phyloP scores from a whole-genome alignment of 352 stramenopile genomes.

The Phytophthora pistaciae region DNA sequence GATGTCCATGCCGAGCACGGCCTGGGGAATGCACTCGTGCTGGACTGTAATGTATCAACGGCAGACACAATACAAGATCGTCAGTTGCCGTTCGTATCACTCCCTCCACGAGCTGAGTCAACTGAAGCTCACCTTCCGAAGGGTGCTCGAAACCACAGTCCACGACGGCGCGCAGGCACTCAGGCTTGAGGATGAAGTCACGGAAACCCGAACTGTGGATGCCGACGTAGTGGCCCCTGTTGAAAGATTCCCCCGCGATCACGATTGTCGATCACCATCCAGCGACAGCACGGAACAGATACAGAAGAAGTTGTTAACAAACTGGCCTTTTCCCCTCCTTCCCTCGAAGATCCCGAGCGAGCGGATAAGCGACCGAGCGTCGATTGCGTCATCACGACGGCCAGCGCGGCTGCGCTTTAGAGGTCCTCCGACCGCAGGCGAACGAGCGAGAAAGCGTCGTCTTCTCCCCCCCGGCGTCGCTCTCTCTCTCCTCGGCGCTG shows the following conservation, averaged over 20 bases:
- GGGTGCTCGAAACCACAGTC: conserved; percentile 99
- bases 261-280: conserved; percentile 29
- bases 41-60: conserved; percentile 80
- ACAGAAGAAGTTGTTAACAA: conserved; percentile 91
- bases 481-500: conserved; percentile 29
- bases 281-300: conserved; percentile 62
- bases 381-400: conserved; percentile 33
- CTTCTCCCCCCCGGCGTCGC: conserved; percentile 21
- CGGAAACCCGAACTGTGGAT: conserved; percentile 99
- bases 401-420: conserved; percentile 10
- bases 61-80: conserved; percentile 3
- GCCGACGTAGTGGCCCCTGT: conserved; percentile 99
- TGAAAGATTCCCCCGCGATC: conserved; percentile 32
- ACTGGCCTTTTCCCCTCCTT: conserved; percentile 36
- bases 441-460: conserved; percentile 31
- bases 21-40: conserved; percentile 99
- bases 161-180: conserved; percentile 98
- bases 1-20: conserved; percentile 99
- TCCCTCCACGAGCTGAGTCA: background rate
- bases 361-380: conserved; percentile 31
- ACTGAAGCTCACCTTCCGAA: conserved; percentile 92
- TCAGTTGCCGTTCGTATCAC: conserved; percentile 18
- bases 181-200: conserved; percentile 99
- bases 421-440: conserved; percentile 27
- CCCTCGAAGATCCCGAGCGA: conserved; percentile 24